Percentiles rank a stretch among this genome's conserved stretches.
Conservation (phyloP, 1,139 yeast species). For the Arxiozyma slooffiae region DNA sequence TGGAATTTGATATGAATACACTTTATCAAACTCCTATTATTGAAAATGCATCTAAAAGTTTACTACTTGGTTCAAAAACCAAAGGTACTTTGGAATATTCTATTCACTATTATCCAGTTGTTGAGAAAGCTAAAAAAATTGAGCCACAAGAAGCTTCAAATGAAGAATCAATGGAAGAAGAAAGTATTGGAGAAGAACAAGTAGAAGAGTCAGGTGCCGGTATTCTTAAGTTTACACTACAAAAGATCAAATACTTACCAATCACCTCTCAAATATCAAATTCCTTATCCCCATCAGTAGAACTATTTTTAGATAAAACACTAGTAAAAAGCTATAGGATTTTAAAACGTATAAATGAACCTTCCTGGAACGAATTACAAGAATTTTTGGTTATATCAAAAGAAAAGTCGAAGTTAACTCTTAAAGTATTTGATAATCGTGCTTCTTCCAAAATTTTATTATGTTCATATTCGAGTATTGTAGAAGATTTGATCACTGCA, state of each 20-base stretch:
- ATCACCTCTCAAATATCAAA: slow-evolving; percentile 57
- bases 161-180: slow-evolving; percentile 6
- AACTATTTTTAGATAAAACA: slow-evolving; percentile 48
- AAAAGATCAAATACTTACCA: slow-evolving; percentile 66
- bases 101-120: slow-evolving; percentile 53
- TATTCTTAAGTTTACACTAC: slow-evolving; percentile 58
- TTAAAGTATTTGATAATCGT: slow-evolving; percentile 50
- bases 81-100: slow-evolving; percentile 56
- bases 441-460: slow-evolving; percentile 36
- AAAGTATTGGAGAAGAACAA: slow-evolving; percentile 13
- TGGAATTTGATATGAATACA: slow-evolving; percentile 47
- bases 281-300: slow-evolving; percentile 60
- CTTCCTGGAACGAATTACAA: slow-evolving; percentile 55
- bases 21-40: slow-evolving; percentile 45
- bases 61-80: slow-evolving; percentile 44
- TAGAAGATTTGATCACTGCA: slow-evolving; percentile 46
- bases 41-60: slow-evolving; percentile 22
- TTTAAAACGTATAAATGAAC: slow-evolving; percentile 58
- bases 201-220: slow-evolving; percentile 49
- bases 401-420: slow-evolving; percentile 43
- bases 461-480: slow-evolving; percentile 38
- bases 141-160: slow-evolving; percentile 4
- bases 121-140: slow-evolving; percentile 16
- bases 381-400: slow-evolving; percentile 56
- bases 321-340: slow-evolving; percentile 48